A percentile compares a stretch with the other conserved stretches of the same genome.
Conservation (phyloP, 1,139 yeast genomes). For the Yamadazyma pseudoaaseri region DNA sequence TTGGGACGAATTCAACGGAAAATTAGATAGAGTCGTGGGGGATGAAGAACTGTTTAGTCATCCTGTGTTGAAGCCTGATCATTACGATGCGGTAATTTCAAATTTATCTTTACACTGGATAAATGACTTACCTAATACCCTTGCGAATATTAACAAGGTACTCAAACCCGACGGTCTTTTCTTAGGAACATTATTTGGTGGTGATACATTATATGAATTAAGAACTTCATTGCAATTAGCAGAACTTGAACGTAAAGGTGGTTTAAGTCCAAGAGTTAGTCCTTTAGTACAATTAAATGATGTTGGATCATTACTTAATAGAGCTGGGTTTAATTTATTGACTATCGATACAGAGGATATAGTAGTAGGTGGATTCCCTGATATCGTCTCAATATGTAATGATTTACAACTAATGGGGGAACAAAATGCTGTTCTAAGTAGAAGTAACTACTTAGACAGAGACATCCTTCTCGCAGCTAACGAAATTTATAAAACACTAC, state of each 20-base stretch:
- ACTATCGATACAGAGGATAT: constrained; percentile 87
- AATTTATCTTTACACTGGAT: constrained; percentile 83
- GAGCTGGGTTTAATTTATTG: constrained; percentile 75
- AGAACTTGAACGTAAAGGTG: constrained; percentile 76
- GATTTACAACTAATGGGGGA: constrained; percentile 87
- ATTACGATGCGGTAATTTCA: constrained; percentile 72
- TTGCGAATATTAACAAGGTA: constrained; percentile 56
- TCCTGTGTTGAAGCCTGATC: constrained; percentile 35
- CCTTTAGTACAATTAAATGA: constrained; percentile 81
- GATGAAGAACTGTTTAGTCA: constrained; percentile 67
- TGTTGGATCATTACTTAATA: constrained; percentile 67
- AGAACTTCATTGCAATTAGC: constrained; percentile 80
- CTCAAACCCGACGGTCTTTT: constrained; percentile 81
- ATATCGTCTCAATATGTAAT: constrained; percentile 60
- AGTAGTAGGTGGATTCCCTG: constrained; percentile 77
- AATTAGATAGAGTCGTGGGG: constrained; percentile 48
- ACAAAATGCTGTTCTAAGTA: constrained; percentile 63
- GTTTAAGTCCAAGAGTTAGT: constrained; percentile 76
- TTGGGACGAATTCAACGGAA: constrained; percentile 41
- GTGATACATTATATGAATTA: constrained; percentile 78
- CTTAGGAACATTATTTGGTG: constrained; percentile 81
- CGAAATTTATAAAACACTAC: constrained; percentile 69
- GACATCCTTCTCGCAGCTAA: constrained; percentile 74
- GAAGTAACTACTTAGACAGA: constrained; percentile 56
- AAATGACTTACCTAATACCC: constrained; percentile 70